Evolutionary conservation across 2,329 filamentous ascomycete species (phyloP).

Genomic region (Westerdykella aurantiaca): DNA sequence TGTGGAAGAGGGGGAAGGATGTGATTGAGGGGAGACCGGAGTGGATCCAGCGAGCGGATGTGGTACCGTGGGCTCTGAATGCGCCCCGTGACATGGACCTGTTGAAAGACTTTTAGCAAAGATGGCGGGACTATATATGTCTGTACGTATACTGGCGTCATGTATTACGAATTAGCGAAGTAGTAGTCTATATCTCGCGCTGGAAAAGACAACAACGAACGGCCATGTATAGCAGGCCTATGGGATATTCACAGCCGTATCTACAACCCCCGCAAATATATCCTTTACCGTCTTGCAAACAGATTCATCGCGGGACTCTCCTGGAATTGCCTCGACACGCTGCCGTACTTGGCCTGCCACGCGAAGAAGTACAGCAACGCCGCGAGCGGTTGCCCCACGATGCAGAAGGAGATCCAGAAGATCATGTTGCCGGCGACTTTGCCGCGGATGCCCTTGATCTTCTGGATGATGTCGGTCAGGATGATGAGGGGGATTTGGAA

Average conservation of each 20-base stretch:
- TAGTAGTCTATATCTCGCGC: not conserved
- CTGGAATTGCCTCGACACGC: constrained; percentile 50
- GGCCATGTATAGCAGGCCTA: too few relatives aligned
- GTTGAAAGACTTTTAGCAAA: constrained; percentile 8
- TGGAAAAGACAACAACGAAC: too few relatives aligned
- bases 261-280: not conserved
- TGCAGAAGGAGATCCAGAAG: constrained; percentile 94
- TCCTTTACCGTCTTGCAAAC: not conserved
- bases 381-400: constrained; percentile 89
- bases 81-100: constrained; percentile 16
- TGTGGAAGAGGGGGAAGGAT: constrained; percentile 35
- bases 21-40: not conserved
- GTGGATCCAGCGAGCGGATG: not conserved
- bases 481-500: constrained; percentile 83
- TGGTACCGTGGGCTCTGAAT: constrained; percentile 5
- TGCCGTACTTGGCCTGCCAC: constrained; percentile 97
- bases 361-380: constrained; percentile 95
- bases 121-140: not conserved
- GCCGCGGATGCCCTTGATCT: constrained; percentile 67
- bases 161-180: not conserved
- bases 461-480: constrained; percentile 72
- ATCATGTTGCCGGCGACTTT: constrained; percentile 84
- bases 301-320: constrained; percentile 17
- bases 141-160: too few relatives aligned
- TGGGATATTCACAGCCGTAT: too few relatives aligned